These are phyloP conservation scores for Ophiosphaerella narmari DNA, from an alignment of 2,329 filamentous ascomycete genomes.

Conservation along the genomic window DNA sequence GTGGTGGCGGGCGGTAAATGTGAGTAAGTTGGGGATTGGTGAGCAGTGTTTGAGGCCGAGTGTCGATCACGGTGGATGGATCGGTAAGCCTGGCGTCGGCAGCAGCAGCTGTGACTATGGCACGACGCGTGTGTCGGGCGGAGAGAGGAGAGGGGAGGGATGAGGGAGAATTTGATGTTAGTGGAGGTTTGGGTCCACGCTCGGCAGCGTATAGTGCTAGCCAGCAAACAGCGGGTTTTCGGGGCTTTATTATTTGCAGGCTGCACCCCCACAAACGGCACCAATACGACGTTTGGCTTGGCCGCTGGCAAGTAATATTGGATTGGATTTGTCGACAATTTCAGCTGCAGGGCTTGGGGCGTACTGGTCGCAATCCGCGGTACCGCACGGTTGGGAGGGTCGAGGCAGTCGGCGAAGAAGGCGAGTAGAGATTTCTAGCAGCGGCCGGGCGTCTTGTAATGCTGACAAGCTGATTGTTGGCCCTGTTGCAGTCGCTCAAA, in stretches of 20 bases:
- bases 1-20: not conserved
- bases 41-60: not conserved
- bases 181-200: constrained; percentile 1
- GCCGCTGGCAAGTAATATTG: too few relatives aligned
- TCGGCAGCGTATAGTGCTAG: constrained; percentile 16
- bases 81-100: constrained; percentile 15
- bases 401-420: not conserved
- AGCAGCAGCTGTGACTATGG: constrained; percentile 20
- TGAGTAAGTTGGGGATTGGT: constrained; percentile 10
- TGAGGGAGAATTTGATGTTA: constrained; percentile 30
- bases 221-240: constrained; percentile 14
- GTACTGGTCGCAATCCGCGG: constrained; percentile 5
- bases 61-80: constrained; percentile 3
- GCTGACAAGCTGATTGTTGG: constrained; percentile 1
- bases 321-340: constrained; percentile 10
- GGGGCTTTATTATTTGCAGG: constrained; percentile 6
- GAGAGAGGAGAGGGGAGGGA: constrained; percentile 13
- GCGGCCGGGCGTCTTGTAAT: not conserved
- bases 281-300: constrained; percentile 21
- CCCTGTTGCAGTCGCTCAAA: not conserved
- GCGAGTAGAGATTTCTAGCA: not conserved
- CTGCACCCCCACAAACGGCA: constrained; percentile 13
- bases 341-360: constrained; percentile 8
- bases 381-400: not conserved
- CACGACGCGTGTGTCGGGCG: constrained; percentile 11